Conservation (phyloP, 495 filamentous ascomycete species). For the Aspergillus asperescens region DNA sequence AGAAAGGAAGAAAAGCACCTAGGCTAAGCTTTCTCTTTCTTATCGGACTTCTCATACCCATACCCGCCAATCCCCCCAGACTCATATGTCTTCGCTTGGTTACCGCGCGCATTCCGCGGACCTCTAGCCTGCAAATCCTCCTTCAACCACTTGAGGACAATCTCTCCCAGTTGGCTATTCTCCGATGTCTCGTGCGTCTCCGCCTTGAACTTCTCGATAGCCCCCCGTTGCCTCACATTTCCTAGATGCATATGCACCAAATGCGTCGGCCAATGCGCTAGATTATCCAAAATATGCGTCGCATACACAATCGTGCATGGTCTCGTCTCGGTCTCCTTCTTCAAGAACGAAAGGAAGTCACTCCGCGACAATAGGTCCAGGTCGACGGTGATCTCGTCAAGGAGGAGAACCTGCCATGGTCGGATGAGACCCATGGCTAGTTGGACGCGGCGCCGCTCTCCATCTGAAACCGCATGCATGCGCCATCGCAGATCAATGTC, state of each 20-base stretch:
- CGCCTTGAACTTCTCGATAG: conserved; percentile 50
- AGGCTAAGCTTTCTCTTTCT: not conserved
- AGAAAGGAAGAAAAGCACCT: conserved; percentile 5
- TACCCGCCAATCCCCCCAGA: conserved; percentile 73
- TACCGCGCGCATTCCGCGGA: conserved; percentile 56
- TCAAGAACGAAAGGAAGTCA: conserved; percentile 83
- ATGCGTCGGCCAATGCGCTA: conserved; percentile 90
- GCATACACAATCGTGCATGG: conserved; percentile 93
- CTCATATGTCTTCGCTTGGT: conserved; percentile 67
- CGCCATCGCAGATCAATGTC: conserved; percentile 91
- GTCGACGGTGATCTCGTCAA: conserved; percentile 98
- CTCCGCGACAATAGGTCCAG: conserved; percentile 77
- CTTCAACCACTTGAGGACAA: conserved; percentile 83
- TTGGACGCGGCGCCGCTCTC: conserved; percentile 87
- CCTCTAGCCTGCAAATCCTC: conserved; percentile 78
- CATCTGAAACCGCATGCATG: conserved; percentile 91
- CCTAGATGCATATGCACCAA: conserved; percentile 92
- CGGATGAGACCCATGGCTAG: conserved; percentile 90
- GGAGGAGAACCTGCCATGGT: conserved; percentile 85
- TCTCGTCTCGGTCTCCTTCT: conserved; percentile 75
- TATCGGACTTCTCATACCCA: conserved; percentile 57
- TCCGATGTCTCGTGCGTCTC: conserved; percentile 43
- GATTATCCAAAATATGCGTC: conserved; percentile 92
- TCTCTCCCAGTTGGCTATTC: conserved; percentile 72
- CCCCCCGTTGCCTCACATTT: conserved; percentile 76